Conservation (phyloP, 345 rosid genomes). For the Sapria himalayana region DNA sequence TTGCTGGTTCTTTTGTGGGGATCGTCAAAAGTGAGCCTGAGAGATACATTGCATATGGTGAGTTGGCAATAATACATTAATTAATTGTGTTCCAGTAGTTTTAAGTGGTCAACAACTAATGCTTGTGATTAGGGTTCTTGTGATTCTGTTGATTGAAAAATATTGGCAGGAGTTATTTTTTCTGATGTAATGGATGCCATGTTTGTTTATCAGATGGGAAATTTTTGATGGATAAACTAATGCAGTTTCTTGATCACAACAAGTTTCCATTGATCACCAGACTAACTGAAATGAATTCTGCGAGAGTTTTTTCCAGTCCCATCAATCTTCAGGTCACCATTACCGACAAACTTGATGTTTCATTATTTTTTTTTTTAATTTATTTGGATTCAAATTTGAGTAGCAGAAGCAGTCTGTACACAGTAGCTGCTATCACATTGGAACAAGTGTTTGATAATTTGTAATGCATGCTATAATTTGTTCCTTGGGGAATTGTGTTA, state of each 20-base stretch:
- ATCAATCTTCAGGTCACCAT: slow-evolving; percentile 51
- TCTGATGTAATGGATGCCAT: slow-evolving; percentile 3
- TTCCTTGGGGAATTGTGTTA: too few relatives aligned
- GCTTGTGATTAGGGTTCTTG: too few relatives aligned
- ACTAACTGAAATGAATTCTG: slow-evolving; percentile 50
- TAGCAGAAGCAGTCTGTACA: not conserved
- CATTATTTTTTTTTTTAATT: not conserved
- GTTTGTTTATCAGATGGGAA: slow-evolving; percentile 31
- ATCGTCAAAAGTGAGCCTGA: slow-evolving; percentile 72
- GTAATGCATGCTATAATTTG: too few relatives aligned
- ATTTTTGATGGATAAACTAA: slow-evolving; percentile 27
- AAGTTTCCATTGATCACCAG: slow-evolving; percentile 68
- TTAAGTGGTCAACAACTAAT: too few relatives aligned
- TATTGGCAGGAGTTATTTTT: too few relatives aligned
- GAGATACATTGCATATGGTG: slow-evolving; percentile 44
- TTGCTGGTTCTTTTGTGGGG: slow-evolving; percentile 26
- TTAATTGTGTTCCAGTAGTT: too few relatives aligned
- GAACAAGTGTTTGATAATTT: too few relatives aligned
- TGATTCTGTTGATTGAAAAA: too few relatives aligned
- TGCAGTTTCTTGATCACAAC: slow-evolving; percentile 44
- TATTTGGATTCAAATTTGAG: not conserved
- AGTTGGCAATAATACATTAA: slow-evolving; percentile 20
- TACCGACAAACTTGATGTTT: slow-evolving; percentile 6
- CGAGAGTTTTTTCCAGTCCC: slow-evolving; percentile 54
- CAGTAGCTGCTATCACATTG: too few relatives aligned